These are phyloP conservation scores for Hypericum androsaemum DNA, from an alignment of 345 rosid species.

Conservation along the genomic window DNA sequence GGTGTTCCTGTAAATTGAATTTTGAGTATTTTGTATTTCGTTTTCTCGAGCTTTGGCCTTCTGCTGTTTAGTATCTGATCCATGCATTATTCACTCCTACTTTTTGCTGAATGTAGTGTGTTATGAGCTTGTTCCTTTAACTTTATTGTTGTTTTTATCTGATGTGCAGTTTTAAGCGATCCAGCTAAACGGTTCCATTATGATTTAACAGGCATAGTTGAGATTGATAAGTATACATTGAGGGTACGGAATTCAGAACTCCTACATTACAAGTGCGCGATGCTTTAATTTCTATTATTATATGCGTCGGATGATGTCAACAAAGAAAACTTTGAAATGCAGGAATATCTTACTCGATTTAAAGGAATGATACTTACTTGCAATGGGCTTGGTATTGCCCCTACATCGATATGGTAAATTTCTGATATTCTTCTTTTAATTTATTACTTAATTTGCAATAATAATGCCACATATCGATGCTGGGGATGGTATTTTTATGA, in stretches of 20 bases:
- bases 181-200: conserved; percentile 68
- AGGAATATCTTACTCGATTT: conserved; percentile 84
- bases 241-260: conserved; percentile 37
- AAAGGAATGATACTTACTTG: conserved; percentile 90
- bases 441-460: no score
- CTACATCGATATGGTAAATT: conserved; percentile 48
- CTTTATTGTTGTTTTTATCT: conserved; percentile 9
- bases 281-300: conserved; percentile 2
- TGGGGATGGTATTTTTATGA: no score
- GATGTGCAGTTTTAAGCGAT: conserved; percentile 54
- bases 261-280: neutral
- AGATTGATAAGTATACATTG: conserved; percentile 67
- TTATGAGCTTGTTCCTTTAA: conserved; percentile 5
- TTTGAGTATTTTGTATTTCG: no score
- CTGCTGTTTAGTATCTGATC: no score
- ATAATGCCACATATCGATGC: no score
- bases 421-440: neutral
- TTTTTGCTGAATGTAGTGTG: no score
- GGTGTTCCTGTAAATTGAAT: no score
- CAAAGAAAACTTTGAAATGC: conserved; percentile 10
- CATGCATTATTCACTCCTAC: no score
- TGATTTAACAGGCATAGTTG: conserved; percentile 66
- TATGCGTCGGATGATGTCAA: neutral
- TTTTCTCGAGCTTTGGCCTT: no score
- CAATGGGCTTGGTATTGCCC: conserved; percentile 79